phyloP scores from a whole-genome alignment of 495 filamentous ascomycete species.

The Trichoderma orchidacearum region DNA sequence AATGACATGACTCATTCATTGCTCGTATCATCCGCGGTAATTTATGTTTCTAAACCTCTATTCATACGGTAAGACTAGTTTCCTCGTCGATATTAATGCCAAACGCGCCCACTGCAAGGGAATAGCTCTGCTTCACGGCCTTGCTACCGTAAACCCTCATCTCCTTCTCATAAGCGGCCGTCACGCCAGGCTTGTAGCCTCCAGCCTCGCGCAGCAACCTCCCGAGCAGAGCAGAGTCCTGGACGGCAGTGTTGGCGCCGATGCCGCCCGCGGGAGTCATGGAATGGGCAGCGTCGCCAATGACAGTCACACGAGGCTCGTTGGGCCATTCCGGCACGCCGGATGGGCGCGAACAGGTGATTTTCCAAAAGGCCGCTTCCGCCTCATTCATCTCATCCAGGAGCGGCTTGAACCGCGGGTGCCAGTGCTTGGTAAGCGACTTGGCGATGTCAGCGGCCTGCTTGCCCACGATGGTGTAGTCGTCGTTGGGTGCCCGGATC shows the following conservation, averaged over 20 bases:
- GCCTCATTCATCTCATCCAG: constrained; percentile 35
- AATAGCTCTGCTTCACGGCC: constrained; percentile 33
- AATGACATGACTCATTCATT: too few relatives aligned
- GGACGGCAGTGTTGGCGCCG: constrained; percentile 44
- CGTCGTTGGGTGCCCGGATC: constrained; percentile 33
- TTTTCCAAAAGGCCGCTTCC: constrained; percentile 43
- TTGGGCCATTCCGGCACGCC: constrained; percentile 38
- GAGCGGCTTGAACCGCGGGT: constrained; percentile 31
- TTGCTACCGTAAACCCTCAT: constrained; percentile 42
- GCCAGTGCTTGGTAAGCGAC: constrained; percentile 31
- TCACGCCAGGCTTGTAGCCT: constrained; percentile 26
- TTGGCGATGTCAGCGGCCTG: constrained; percentile 37
- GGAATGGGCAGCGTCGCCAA: constrained; percentile 46
- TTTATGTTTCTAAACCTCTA: too few relatives aligned
- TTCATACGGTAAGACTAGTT: constrained; percentile 10
- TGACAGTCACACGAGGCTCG: constrained; percentile 39
- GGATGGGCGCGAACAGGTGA: constrained; percentile 36
- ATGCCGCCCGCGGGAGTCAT: constrained; percentile 50
- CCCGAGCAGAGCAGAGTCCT: constrained; percentile 35
- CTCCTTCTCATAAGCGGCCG: constrained; percentile 36
- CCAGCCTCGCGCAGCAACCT: constrained; percentile 28
- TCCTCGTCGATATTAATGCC: constrained; percentile 26
- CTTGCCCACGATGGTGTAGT: constrained; percentile 34
- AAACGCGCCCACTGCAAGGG: constrained; percentile 20
- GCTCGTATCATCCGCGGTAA: too few relatives aligned